Base-by-base conservation (phyloP, 1,139 yeast species). In the Magnusiomyces sp. region DNA sequence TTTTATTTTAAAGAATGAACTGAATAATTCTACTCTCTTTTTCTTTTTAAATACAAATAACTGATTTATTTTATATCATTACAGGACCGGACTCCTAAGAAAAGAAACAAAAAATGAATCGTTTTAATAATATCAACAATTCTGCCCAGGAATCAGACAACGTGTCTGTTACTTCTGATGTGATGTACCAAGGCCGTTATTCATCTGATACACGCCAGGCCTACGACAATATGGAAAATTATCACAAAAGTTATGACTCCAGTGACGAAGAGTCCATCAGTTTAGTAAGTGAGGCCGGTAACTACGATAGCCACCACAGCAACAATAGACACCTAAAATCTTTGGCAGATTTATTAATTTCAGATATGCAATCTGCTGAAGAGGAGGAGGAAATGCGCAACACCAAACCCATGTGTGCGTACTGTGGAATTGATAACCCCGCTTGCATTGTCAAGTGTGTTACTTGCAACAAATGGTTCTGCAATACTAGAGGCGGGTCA, bases 401-500 rank as follows among this genome's bases (percentile, higher is more conserved):
- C 40, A 38, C n/a, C 20, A 37, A 20, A 19, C 40, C 29, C 44
- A 33, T 29, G 31, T 36, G 55, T 6, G 40, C 40, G 1, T 89
- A 89, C 64, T 90, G 97, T 69, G 94, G 90, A 1, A 74, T 87
- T 36, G 81, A 81, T 56, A 69, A 79, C 5, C 76, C 88, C 0
- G 67, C 78, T 9, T 74, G 83, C 46, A 84, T 89, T 19, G 84
- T 85, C 41, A 80, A 83, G 59, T 90, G 97, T 69, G 77, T 79
- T 52, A 73, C 77, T 4, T 89, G 97, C 67, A 68, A 79, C 60
- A 83, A 81, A 63, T 90, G 97, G 97, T 90, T 90, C 64, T 90
- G 97, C 69, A 90, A 90, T 63, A 76, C 86, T n/a, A 78, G 80
- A 52, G 73, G 79, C 31, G 71, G 72, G 43, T 71, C 80, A 9